Percentiles rank a stretch among this genome's conserved stretches.
Conservation (phyloP, 1,284 basidiomycete species). For the Agroathelia rolfsii region DNA sequence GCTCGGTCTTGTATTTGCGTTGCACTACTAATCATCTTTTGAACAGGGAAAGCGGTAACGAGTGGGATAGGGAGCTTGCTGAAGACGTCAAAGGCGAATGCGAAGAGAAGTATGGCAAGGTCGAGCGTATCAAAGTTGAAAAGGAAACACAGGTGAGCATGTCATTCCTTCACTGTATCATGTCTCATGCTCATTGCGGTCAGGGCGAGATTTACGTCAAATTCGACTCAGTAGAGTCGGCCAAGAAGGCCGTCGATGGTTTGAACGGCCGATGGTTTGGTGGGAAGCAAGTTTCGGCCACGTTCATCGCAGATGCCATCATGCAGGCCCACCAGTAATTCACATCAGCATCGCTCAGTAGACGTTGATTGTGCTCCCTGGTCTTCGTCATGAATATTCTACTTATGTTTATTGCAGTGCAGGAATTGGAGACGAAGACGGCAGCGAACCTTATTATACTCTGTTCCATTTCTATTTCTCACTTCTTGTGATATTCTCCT, state of each 20-base stretch:
- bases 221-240: conserved; percentile 72
- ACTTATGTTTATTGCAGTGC: too few species aligned
- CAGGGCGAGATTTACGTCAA: conserved; percentile 97
- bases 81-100: conserved; percentile 96
- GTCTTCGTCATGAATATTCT: too few species aligned
- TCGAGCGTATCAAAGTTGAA: conserved; percentile 86
- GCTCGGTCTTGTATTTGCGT: conserved; percentile 16
- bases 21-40: conserved; percentile 5
- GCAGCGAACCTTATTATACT: conserved; percentile 26
- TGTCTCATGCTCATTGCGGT: conserved; percentile 2
- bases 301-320: conserved; percentile 84
- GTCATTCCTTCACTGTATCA: conserved; percentile 13
- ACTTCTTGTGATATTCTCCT: too few species aligned
- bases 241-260: conserved; percentile 78
- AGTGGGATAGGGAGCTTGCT: conserved; percentile 94
- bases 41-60: conserved; percentile 81
- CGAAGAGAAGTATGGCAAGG: conserved; percentile 82
- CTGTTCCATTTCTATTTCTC: conserved; percentile 33
- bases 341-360: too few species aligned
- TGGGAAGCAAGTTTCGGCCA: conserved; percentile 76
- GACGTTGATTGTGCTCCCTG: too few species aligned
- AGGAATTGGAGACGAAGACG: conserved; percentile 1
- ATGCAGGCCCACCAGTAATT: conserved; percentile 81
- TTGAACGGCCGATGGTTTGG: conserved; percentile 96
- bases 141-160: conserved; percentile 86